Evolutionary conservation across 2,329 filamentous ascomycete species (phyloP), one percentile per base, ranked within the genome.

Genomic region (Xylariaceae sp.): DNA sequence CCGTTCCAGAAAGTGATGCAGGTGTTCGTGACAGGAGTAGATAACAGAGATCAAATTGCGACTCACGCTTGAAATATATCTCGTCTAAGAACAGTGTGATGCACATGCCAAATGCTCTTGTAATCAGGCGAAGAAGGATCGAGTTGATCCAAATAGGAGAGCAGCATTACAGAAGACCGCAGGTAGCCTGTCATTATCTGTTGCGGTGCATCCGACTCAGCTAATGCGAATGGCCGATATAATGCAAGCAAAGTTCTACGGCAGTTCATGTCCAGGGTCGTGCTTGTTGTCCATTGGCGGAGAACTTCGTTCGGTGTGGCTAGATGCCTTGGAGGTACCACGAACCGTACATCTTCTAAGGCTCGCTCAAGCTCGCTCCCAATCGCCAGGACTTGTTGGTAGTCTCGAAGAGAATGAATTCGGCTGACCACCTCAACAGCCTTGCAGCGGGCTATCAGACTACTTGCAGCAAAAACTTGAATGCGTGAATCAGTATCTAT

Each of bases 141-240:
- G 5, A 79, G 59, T 49, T 79, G 75, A 49, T 79, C 75, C 36
- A 79, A 63, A 46, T 77, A 79, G 12, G 71, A 74, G 38, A 79
- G 63, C n/a, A 80, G 69, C 14, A 74, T 68, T 68, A 79, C 77
- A 3, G 73, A 78, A 0, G 75, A 79, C 40, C 73, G 68, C 27
- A 80, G 60, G 49, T 79, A 80, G 5, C 71, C 67, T 21, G 73
- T 69, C 38, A 73, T 68, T 25, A 80, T 77, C 46, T 77, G 74
- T 5, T 67, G 64, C 10, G 75, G 76, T 2, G 70, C 72, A 42
- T 75, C 73, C 5, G 67, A 59, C 3, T 71, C 67, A n/a, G 75
- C 73, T 49, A 80, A 64, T 4, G 74, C 76, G 54, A 79, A 75
- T 2, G 76, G 76, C 1, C 76, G 69, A 58, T 80, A 80, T 5